phyloP scores from a whole-genome alignment of 176 grass and related monocot genomes.

The Alopecurus myosuroides region DNA sequence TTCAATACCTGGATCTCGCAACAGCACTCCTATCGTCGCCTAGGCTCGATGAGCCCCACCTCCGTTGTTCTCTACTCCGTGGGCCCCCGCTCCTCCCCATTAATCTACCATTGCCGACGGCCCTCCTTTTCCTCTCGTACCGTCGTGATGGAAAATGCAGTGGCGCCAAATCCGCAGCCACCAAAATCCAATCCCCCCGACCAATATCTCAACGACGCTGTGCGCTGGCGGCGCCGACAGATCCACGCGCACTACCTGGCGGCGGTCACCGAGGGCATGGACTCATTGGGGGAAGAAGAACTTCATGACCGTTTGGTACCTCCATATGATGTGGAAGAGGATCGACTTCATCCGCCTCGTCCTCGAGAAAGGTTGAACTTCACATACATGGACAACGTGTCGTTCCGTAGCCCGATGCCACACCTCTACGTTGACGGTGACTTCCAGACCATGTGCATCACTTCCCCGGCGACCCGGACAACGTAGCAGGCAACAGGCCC shows the following conservation, averaged over 20 bases:
- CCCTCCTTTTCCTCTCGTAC: no score
- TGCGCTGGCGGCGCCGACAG: slow-evolving; percentile 32
- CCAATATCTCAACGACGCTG: no score
- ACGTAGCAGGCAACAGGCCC: slow-evolving; percentile 32
- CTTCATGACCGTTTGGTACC: slow-evolving; percentile 51
- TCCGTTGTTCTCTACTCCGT: no score
- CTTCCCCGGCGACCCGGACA: slow-evolving; percentile 33
- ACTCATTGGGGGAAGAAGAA: slow-evolving; percentile 49
- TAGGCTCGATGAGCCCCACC: no score
- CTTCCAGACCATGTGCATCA: slow-evolving; percentile 49
- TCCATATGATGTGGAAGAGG: slow-evolving; percentile 55
- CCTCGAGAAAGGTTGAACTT: slow-evolving; percentile 67
- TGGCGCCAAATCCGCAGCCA: no score
- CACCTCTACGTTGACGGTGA: slow-evolving; percentile 28
- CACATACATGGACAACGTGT: slow-evolving; percentile 56
- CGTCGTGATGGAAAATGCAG: no score
- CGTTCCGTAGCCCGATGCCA: slow-evolving; percentile 49
- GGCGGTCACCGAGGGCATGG: slow-evolving; percentile 30
- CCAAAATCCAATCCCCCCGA: no score
- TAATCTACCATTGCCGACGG: no score
- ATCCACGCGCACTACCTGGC: slow-evolving; percentile 53
- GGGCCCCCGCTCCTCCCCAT: no score
- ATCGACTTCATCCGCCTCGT: slow-evolving; percentile 42
- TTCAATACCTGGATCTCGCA: no score
- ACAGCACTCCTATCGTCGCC: no score